These are phyloP conservation scores for Sarcomyxa edulis DNA, from an alignment of 768 basidiomycete species.

Conservation along the genomic window DNA sequence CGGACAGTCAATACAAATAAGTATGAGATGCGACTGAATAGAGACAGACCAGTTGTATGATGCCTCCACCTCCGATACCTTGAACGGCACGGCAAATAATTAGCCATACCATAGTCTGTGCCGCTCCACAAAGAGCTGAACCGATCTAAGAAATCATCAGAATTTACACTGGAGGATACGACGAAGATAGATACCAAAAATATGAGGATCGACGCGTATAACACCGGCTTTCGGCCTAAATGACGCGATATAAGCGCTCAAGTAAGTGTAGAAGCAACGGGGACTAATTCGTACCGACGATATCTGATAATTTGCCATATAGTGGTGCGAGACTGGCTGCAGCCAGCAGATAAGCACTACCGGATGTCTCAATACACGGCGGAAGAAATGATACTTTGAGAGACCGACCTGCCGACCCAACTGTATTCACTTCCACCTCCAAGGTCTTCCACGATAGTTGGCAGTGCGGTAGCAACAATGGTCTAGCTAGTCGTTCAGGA, in stretches of 20 bases:
- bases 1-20: slow-evolving; percentile 1
- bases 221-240: slow-evolving; percentile 61
- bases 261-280: background rate
- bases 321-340: slow-evolving; percentile 63
- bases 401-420: slow-evolving; percentile 64
- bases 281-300: slow-evolving; percentile 20
- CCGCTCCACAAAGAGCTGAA: slow-evolving; percentile 77
- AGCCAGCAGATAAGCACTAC: slow-evolving; percentile 69
- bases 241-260: background rate
- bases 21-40: background rate
- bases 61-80: slow-evolving; percentile 80
- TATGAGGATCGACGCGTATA: slow-evolving; percentile 57
- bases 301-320: slow-evolving; percentile 75
- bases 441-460: slow-evolving; percentile 63
- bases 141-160: slow-evolving; percentile 43
- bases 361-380: slow-evolving; percentile 5
- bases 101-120: slow-evolving; percentile 75
- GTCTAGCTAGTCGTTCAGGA: slow-evolving; percentile 30
- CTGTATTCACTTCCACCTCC: slow-evolving; percentile 61
- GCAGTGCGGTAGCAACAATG: slow-evolving; percentile 71
- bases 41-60: slow-evolving; percentile 57
- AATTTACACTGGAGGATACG: slow-evolving; percentile 1
- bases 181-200: slow-evolving; percentile 51
- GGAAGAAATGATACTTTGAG: background rate
- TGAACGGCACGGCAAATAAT: slow-evolving; percentile 74